Evolutionary conservation across 2,329 filamentous ascomycete genomes (phyloP), one percentile per base, ranked within the genome.

Genomic region (Sordariomycetes sp.): DNA sequence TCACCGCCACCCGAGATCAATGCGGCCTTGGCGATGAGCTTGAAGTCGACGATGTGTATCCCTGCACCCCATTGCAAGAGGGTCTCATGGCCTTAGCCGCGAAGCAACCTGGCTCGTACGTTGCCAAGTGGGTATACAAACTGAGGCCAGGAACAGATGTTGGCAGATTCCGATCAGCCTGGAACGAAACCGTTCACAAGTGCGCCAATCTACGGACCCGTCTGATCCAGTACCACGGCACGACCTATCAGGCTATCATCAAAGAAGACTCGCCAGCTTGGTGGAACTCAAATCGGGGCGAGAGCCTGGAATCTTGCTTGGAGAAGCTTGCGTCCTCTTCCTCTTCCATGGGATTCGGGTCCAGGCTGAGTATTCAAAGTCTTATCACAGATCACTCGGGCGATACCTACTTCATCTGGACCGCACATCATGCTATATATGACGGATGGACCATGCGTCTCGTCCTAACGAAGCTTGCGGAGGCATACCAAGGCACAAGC

Each of bases 381-480:
- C 43, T 32, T 6, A 44, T 53, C 27, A 8, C n/a, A 24, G n/a
- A 18, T 35, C 16, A 19, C 21, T n/a, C 21, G 12, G 24, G 11
- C 6, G 15, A 12, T 11, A 21, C 6, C 17, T 12, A 4, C 15
- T 35, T 35, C 18, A 14, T 31, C 12, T 35, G 24, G 33, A 30
- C 33, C 3, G 35, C 40, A 1, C 44, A 46, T 15, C 68, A 72
- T 40, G 60, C 59, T 8, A 46, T 70, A 1, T 72, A 71, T 36
- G 68, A 72, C 33, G 68, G 67, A 14, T 70, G 67, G 65, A 64
- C 59, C 2, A 58, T 66, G 57, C 55, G 55, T 5, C 46, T 65
- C 6, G 43, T 66, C 2, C 50, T 64, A 21, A 60, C 61, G 15
- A 50, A 53, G 33, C 50, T 65, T 23, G 59, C 62, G 36, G 43